Evolutionary conservation across 2,329 filamentous ascomycete genomes (phyloP).

Genomic region (Zymoseptoria passerinii): DNA sequence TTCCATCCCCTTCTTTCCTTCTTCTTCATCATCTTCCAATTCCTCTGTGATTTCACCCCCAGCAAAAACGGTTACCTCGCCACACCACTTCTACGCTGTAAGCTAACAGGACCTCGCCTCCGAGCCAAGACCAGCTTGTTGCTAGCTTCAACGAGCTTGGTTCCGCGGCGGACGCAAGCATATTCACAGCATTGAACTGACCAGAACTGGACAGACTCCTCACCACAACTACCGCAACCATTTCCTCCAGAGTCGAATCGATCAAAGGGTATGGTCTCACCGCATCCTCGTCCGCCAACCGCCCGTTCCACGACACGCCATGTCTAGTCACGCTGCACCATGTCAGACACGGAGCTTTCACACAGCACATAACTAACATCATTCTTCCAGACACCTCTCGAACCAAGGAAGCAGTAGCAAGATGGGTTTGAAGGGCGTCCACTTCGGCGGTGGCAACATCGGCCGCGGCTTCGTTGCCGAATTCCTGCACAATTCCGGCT

Average conservation of each 20-base stretch:
- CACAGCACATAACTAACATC: not conserved
- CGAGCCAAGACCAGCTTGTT: not conserved
- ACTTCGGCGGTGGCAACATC: conserved; percentile 48
- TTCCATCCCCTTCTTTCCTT: not conserved
- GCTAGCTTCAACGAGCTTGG: not conserved
- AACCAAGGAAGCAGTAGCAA: conserved; percentile 14
- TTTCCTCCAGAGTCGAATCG: not conserved
- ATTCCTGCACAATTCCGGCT: conserved; percentile 90
- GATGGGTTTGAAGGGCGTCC: conserved; percentile 40
- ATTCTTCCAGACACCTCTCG: conserved; percentile 1
- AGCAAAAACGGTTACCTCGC: not conserved
- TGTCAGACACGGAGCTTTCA: not conserved
- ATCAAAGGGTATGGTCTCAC: not conserved
- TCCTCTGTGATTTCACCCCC: too few relatives aligned
- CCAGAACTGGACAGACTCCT: not conserved
- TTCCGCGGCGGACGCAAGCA: not conserved
- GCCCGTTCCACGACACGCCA: not conserved
- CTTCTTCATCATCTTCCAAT: not conserved
- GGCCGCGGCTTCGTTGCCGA: conserved; percentile 69
- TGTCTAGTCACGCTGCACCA: not conserved
- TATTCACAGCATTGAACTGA: not conserved
- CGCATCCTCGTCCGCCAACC: not conserved
- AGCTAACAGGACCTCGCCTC: not conserved
- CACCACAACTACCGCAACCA: not conserved
- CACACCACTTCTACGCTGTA: not conserved